Evolutionary conservation across 495 filamentous ascomycete genomes (phyloP).

Genomic region (Xylaria scruposa): DNA sequence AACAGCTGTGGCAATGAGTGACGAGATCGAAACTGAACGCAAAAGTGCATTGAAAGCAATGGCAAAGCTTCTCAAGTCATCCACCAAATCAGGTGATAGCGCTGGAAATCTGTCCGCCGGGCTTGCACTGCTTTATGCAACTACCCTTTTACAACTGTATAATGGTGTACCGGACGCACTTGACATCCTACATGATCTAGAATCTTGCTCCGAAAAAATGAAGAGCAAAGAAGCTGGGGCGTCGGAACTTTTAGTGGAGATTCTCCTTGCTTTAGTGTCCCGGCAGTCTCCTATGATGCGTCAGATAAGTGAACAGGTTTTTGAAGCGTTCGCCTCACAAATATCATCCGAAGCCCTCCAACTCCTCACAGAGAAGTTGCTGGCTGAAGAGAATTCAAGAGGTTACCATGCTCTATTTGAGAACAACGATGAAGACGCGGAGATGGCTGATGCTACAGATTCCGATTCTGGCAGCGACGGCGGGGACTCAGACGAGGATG

Average conservation of each 20-base stretch:
- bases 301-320: constrained; percentile 86
- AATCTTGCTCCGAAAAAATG: constrained; percentile 71
- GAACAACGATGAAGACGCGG: constrained; percentile 67
- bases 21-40: constrained; percentile 63
- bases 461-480: constrained; percentile 47
- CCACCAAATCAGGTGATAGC: constrained; percentile 47
- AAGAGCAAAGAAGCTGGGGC: constrained; percentile 64
- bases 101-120: constrained; percentile 58
- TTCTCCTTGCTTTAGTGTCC: constrained; percentile 84
- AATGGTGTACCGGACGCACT: constrained; percentile 85
- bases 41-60: constrained; percentile 69
- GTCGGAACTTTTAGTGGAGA: constrained; percentile 81
- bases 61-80: constrained; percentile 69
- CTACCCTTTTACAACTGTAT: constrained; percentile 87
- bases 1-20: constrained; percentile 66
- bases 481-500: constrained; percentile 44
- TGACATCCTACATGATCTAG: constrained; percentile 74
- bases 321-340: constrained; percentile 74
- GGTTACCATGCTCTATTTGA: constrained; percentile 90
- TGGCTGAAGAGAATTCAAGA: constrained; percentile 77
- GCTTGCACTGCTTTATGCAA: constrained; percentile 82
- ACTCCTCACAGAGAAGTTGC: constrained; percentile 75
- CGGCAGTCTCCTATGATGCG: constrained; percentile 85
- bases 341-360: constrained; percentile 75
- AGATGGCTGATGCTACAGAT: constrained; percentile 51